Conservation (phyloP, 2,329 filamentous ascomycete genomes). For the Fusarium falciforme region DNA sequence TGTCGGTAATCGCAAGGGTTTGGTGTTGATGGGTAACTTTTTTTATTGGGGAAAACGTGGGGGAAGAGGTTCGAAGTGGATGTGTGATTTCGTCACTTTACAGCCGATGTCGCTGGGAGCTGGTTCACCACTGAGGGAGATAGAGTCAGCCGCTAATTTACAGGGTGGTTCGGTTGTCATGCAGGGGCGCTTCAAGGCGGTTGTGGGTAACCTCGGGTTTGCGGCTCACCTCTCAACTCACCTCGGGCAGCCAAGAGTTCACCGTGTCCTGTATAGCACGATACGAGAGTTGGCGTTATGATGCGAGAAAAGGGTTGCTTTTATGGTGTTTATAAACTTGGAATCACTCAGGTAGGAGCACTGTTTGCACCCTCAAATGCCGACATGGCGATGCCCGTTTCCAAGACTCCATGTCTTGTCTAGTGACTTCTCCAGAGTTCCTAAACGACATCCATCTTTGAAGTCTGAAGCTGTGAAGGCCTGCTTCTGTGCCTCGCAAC, state of each 20-base stretch:
- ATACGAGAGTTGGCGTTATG: neutral
- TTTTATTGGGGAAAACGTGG: conserved; percentile 21
- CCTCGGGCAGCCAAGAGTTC: neutral
- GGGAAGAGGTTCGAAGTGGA: conserved; percentile 13
- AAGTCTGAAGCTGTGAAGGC: neutral
- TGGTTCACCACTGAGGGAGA: neutral
- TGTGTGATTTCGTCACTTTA: conserved; percentile 42
- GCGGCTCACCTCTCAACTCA: conserved; percentile 6
- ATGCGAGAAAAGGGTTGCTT: neutral
- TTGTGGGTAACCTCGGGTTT: conserved; percentile 7
- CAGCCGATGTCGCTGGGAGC: conserved; percentile 41
- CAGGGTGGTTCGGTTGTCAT: neutral
- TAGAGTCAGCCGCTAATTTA: neutral
- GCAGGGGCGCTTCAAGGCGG: neutral
- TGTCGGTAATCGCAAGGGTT: conserved; percentile 4
- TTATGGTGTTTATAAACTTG: neutral
- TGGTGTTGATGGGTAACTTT: conserved; percentile 13
- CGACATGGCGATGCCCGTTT: neutral
- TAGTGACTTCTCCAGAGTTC: neutral
- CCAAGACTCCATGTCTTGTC: neutral
- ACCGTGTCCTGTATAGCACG: neutral
- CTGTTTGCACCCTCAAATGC: neutral
- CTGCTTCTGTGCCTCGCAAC: neutral
- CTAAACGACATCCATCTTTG: neutral
- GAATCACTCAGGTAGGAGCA: neutral